Base-by-base conservation (phyloP, 2,329 filamentous ascomycete genomes). In the Exophiala sp. region DNA sequence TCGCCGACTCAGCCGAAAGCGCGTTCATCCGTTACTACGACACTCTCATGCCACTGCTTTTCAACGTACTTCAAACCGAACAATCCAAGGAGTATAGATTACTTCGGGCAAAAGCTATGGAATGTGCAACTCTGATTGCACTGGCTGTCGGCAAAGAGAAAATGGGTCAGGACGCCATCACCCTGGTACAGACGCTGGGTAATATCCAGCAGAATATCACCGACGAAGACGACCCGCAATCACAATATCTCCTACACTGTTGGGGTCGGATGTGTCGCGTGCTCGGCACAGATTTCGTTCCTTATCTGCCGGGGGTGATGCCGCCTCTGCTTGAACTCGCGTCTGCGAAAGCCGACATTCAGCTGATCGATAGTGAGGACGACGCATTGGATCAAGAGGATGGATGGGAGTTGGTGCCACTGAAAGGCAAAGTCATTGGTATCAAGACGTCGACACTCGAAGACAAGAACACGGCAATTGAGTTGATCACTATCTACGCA, bases 391-490 rank as follows among this genome's bases (percentile, higher is more conserved):
- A 96, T 58, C 89, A 96, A 70, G 88, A 94, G 66, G 92, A 97
- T 66, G 92, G 92, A 40, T 99, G 94, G 94, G 94, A 99, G 71
- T 80, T 99, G 62, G 91, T 99, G 12, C 94, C 94, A 7, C 81
- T 99, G 52, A 96, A 96, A 74, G 94, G 94, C 62, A 97, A 97
- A 77, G 89, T 96, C 72, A 96, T 99, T 66, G 94, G 94, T 61
- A 99, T 99, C 75, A 91, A 91, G 75, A 99, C 94, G 6, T 96
- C 90, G 70, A 89, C 88, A 8, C 86, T 99, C 71, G 94, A 99
- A 65, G 94, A 99, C 74, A 99, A 99, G 78, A 91, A 97, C 72
- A 96, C 96, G 82, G 94, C 94, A n/a, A 97, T 99, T 61, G 94
- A 99, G 73, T 84, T 99, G 49, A 87, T 99, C 57, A 91, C 95